Base-by-base conservation (phyloP, 192 early-diverging fungal genomes). In the Phlyctochytrium planicorne region DNA sequence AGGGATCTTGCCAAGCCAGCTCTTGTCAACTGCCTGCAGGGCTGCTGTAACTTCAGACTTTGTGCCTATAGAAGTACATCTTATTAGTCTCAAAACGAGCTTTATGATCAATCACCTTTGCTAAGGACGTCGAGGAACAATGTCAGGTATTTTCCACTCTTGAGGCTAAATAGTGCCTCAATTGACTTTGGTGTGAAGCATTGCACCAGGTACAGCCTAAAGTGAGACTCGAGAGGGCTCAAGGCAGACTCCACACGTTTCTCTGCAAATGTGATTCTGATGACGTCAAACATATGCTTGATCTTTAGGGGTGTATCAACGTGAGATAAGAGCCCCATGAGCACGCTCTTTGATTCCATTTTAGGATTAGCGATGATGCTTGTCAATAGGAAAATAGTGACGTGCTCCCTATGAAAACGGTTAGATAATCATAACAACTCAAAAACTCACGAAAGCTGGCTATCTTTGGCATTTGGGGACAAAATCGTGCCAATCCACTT, bases 271-370 rank as follows among this genome's bases (percentile, higher is more conserved):
- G 72, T 67, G 12, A 6, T 53, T 33, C 89, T 84, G 30, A 93
- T 61, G 30, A 92, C 70, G 34, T 85, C 88, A 31, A 77, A 40
- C 47, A 93, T 56, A 20, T 74, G 81, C 61, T 84, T 83, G 31
- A 92, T 68, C 60, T 90, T 91, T 27, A 66, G 67, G 17, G 82
- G 73, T 14, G 83, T 78, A 17, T 86, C 75, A 24, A 91, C 72
- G 4, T 47, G 12, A 16, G 70, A 63, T 34, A 91, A 67, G 0
- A 80, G 63, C 23, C 69, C 55, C 60, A 93, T 59, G 1, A 93
- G 56, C 23, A 34, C 37, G 55, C 50, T 47, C 52, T 83, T 76
- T 1, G 67, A 60, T 47, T 60, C 60, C 25, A 75, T 76, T 31
- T 60, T 52, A 0, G 72, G 65, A 12, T 71, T 68, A 3, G 78